These are phyloP conservation scores for Metschnikowia orientalis DNA, from an alignment of 805 yeast genomes.

Conservation along the genomic window DNA sequence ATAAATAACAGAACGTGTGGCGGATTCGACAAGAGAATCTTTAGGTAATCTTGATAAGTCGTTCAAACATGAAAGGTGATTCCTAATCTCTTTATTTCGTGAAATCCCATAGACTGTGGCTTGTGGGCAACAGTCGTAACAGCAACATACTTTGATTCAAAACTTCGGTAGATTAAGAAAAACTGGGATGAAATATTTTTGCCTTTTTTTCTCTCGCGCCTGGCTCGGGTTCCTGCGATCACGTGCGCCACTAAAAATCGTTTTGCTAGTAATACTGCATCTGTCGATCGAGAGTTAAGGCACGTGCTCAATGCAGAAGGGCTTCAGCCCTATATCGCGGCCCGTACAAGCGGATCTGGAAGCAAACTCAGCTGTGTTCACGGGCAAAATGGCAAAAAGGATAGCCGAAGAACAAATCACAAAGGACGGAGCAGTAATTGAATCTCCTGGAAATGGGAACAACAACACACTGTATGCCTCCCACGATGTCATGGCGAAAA, in stretches of 20 bases:
- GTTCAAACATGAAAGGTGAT: no score
- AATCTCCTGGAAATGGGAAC: conserved; percentile 13
- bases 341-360: no score
- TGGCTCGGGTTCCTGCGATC: conserved; percentile 5
- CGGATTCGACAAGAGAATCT: no score
- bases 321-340: conserved; percentile 18
- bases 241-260: no score
- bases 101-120: no score
- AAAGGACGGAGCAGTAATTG: conserved; percentile 42
- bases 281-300: no score
- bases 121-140: no score
- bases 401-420: conserved; percentile 61
- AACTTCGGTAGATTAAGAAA: conserved; percentile 23
- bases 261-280: no score
- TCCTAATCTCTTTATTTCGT: no score
- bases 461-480: conserved; percentile 40
- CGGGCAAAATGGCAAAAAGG: conserved; percentile 56
- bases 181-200: conserved; percentile 8
- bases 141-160: conserved; percentile 27
- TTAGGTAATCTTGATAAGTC: no score
- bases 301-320: conserved; percentile 8
- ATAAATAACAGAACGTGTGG: no score
- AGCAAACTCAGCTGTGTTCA: no score
- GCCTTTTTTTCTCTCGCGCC: conserved; percentile 12
- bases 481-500: conserved; percentile 54